phyloP scores from a whole-genome alignment of 148 eudicot genomes.

The Oxyria digyna region DNA sequence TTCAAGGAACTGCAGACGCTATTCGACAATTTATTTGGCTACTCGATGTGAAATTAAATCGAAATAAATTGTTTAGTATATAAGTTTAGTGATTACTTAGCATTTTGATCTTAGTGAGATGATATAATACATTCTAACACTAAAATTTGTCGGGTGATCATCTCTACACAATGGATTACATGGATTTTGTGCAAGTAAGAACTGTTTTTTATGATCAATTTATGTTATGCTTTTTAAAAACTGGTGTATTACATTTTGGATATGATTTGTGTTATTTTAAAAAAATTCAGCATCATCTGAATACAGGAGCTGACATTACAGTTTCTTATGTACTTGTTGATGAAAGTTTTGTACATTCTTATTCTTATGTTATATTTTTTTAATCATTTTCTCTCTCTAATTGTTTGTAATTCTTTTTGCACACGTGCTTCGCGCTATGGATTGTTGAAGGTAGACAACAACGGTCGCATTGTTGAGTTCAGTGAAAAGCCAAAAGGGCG shows the following conservation, averaged over 20 bases:
- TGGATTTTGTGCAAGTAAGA: constrained; percentile 75
- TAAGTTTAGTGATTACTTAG: too few relatives aligned
- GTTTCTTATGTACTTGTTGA: constrained; percentile 75
- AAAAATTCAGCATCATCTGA: constrained; percentile 73
- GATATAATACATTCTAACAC: too few relatives aligned
- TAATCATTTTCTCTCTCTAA: too few relatives aligned
- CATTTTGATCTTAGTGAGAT: too few relatives aligned
- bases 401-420: background rate
- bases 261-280: background rate
- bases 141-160: constrained; percentile 90
- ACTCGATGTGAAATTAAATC: constrained; percentile 45
- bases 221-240: background rate
- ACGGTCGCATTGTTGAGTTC: constrained; percentile 47
- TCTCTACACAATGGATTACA: constrained; percentile 83
- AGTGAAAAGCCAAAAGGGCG: constrained; percentile 52
- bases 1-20: constrained; percentile 99
- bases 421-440: constrained; percentile 59
- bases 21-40: constrained; percentile 79
- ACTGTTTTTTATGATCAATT: background rate
- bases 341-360: constrained; percentile 36
- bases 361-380: too few relatives aligned
- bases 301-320: constrained; percentile 73
- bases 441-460: constrained; percentile 56
- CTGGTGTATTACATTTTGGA: background rate
- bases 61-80: too few relatives aligned